Percentiles rank a stretch among this genome's conserved stretches.
Evolutionary conservation across 192 early-diverging fungal species (phyloP).

Genomic region (Rhizophagus sp.): DNA sequence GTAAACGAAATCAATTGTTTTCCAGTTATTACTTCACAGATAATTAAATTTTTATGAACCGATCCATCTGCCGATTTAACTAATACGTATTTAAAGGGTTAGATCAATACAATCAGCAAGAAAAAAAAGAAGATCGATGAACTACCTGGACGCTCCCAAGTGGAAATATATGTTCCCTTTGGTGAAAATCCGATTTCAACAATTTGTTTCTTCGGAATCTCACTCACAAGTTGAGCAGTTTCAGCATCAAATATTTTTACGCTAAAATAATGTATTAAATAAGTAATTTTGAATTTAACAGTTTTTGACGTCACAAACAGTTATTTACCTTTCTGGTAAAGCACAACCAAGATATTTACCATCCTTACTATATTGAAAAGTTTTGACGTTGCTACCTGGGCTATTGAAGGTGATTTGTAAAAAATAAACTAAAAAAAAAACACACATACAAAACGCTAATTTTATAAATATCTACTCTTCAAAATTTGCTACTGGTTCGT

Average conservation of each 20-base stretch:
- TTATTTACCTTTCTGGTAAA: conserved; percentile 55
- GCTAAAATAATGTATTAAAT: conserved; percentile 35
- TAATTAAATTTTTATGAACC: conserved; percentile 73
- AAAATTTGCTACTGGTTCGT: conserved; percentile 49
- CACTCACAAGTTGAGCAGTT: conserved; percentile 59
- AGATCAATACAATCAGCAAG: background rate
- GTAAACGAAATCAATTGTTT: conserved; percentile 69
- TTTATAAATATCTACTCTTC: conserved; percentile 46
- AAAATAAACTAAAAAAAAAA: conserved; percentile 3
- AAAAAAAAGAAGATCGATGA: background rate
- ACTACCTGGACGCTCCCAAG: conserved; percentile 82
- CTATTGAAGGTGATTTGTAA: conserved; percentile 23
- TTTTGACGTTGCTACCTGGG: conserved; percentile 49
- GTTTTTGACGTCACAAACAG: background rate
- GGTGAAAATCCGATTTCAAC: conserved; percentile 93
- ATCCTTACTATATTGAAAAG: conserved; percentile 74
- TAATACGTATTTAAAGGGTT: conserved; percentile 31
- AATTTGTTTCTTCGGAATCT: conserved; percentile 64
- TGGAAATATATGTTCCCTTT: conserved; percentile 83
- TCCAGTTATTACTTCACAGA: conserved; percentile 80
- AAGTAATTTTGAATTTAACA: background rate
- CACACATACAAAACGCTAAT: background rate
- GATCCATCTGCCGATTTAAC: conserved; percentile 71
- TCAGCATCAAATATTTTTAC: conserved; percentile 76
- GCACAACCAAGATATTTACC: conserved; percentile 69